phyloP scores from a whole-genome alignment of 805 yeast species.

The Wickerhamia fluorescens region DNA sequence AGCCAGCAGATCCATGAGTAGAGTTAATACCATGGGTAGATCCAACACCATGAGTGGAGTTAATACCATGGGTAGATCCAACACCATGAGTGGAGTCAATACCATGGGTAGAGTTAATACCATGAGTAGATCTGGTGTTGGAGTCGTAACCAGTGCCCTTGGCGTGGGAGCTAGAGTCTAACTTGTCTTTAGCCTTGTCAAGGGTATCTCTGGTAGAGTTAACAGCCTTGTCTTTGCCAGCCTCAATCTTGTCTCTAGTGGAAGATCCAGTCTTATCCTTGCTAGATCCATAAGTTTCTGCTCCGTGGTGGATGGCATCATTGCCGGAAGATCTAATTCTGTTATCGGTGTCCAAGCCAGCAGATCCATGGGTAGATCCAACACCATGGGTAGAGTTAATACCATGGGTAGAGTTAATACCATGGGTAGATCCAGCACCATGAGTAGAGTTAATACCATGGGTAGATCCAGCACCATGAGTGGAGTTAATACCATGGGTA shows the following conservation, averaged over 20 bases:
- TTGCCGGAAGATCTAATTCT: too few relatives aligned
- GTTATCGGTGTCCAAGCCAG: constrained; percentile 5
- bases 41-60: constrained; percentile 12
- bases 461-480: constrained; percentile 1
- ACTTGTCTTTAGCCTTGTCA: too few relatives aligned
- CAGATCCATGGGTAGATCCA: constrained; percentile 11
- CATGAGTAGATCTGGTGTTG: too few relatives aligned
- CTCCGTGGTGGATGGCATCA: constrained; percentile 12
- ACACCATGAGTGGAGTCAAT: constrained; percentile 5
- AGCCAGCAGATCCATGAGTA: constrained; percentile 10
- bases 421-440: constrained; percentile 10
- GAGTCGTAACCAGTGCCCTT: neutral
- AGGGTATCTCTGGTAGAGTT: too few relatives aligned
- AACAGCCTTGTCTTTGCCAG: too few relatives aligned
- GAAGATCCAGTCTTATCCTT: too few relatives aligned
- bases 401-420: constrained; percentile 11
- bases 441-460: constrained; percentile 2
- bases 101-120: constrained; percentile 1
- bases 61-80: constrained; percentile 8
- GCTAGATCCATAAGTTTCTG: constrained; percentile 9
- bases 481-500: too few relatives aligned
- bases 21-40: constrained; percentile 10
- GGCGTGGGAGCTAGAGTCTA: too few relatives aligned
- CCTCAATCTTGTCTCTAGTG: too few relatives aligned
- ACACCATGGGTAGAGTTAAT: constrained; percentile 10